phyloP scores from a whole-genome alignment of 192 early-diverging fungal genomes.

The Linnemannia zychae region DNA sequence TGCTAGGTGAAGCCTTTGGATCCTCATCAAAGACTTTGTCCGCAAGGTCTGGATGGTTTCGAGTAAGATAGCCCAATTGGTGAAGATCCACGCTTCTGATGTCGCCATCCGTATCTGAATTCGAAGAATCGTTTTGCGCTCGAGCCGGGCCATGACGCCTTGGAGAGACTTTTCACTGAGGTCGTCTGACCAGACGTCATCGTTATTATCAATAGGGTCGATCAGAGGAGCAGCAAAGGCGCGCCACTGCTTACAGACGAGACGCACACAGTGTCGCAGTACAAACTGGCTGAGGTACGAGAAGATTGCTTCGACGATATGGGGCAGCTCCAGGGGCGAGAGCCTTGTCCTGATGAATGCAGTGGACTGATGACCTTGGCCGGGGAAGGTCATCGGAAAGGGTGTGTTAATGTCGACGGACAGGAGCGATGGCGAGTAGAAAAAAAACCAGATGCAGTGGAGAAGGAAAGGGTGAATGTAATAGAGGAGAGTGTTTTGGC shows the following conservation, averaged over 20 bases:
- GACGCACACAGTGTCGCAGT: conserved; percentile 3
- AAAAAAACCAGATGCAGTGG: background rate
- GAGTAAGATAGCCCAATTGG: conserved; percentile 2
- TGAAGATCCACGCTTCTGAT: background rate
- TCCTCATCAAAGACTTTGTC: conserved; percentile 3
- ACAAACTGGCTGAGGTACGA: conserved; percentile 15
- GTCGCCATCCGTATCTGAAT: background rate
- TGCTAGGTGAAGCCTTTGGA: background rate
- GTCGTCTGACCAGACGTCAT: conserved; percentile 7
- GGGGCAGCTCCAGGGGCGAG: conserved; percentile 1
- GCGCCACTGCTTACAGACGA: conserved; percentile 14
- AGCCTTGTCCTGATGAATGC: conserved; percentile 1
- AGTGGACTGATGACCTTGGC: background rate
- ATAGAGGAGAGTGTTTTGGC: no score
- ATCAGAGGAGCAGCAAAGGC: background rate
- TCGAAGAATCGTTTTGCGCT: background rate
- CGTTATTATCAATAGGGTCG: background rate
- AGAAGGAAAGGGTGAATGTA: background rate
- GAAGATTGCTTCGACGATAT: conserved; percentile 25
- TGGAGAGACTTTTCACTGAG: background rate
- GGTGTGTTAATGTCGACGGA: background rate
- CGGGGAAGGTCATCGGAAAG: conserved; percentile 1
- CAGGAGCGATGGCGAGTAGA: background rate
- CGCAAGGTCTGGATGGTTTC: conserved; percentile 2
- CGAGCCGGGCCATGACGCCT: background rate